These are phyloP conservation scores for Xylariales sp. DNA, from an alignment of 2,329 filamentous ascomycete genomes.

Conservation along the genomic window DNA sequence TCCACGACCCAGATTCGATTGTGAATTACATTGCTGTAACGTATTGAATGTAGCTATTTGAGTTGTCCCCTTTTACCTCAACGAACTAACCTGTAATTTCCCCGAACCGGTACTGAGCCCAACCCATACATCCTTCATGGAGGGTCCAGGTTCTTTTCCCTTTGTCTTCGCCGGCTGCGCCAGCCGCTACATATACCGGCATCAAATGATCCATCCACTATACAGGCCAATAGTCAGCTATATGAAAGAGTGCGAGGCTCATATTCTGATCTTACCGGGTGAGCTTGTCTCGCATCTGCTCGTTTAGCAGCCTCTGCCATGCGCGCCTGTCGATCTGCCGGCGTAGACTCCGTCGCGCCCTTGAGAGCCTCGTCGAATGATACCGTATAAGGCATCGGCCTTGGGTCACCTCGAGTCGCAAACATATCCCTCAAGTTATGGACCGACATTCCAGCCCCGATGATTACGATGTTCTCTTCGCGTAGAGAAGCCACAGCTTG, in stretches of 20 bases:
- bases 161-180: conserved; percentile 37
- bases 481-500: conserved; percentile 61
- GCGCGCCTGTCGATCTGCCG: conserved; percentile 30
- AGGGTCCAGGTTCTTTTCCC: conserved; percentile 41
- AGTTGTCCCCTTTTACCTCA: too few species aligned
- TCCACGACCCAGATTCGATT: too few species aligned
- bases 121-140: conserved; percentile 40
- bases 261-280: conserved; percentile 29
- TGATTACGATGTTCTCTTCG: conserved; percentile 62
- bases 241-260: background rate
- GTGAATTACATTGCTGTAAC: too few species aligned
- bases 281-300: conserved; percentile 41
- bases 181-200: conserved; percentile 42
- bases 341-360: conserved; percentile 52
- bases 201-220: conserved; percentile 41
- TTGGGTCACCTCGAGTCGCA: conserved; percentile 36
- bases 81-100: too few species aligned
- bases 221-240: background rate
- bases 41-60: too few species aligned
- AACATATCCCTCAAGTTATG: conserved; percentile 60
- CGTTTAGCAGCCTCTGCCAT: conserved; percentile 36
- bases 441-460: conserved; percentile 71
- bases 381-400: conserved; percentile 50
- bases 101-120: conserved; percentile 45
- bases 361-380: conserved; percentile 66